Conservation (phyloP, 495 filamentous ascomycete genomes). For the Penicillium canariense region DNA sequence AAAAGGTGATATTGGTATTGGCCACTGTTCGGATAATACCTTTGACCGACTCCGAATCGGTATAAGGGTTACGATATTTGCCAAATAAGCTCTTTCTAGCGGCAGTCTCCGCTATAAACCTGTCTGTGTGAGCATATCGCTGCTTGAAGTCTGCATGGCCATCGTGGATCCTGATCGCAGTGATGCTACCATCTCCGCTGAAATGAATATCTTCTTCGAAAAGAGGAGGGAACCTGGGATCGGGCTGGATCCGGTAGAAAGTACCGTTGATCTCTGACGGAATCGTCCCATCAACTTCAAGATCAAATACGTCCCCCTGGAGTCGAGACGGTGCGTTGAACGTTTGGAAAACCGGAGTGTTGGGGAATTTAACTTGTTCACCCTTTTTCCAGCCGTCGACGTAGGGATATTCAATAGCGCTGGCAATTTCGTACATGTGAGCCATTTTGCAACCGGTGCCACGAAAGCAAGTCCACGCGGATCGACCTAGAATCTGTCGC, state of each 20-base stretch:
- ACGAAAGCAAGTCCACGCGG: not conserved
- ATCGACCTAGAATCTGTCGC: not conserved
- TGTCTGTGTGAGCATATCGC: slow-evolving; percentile 52
- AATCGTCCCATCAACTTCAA: not conserved
- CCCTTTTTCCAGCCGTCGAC: not conserved
- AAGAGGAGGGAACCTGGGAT: slow-evolving; percentile 21
- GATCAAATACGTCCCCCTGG: not conserved
- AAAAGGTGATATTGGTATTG: slow-evolving; percentile 56
- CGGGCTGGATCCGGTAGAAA: slow-evolving; percentile 24
- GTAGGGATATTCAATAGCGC: not conserved
- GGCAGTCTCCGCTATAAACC: slow-evolving; percentile 38
- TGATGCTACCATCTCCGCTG: slow-evolving; percentile 40
- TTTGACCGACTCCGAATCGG: slow-evolving; percentile 41
- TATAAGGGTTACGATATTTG: slow-evolving; percentile 52
- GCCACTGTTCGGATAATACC: slow-evolving; percentile 47
- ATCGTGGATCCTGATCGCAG: slow-evolving; percentile 49
- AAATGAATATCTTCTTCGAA: slow-evolving; percentile 10
- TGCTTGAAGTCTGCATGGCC: slow-evolving; percentile 52
- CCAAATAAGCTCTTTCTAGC: slow-evolving; percentile 40
- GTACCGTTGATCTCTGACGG: not conserved
- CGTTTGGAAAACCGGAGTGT: not conserved
- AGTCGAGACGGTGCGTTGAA: not conserved
- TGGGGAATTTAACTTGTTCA: not conserved
- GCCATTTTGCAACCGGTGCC: not conserved
- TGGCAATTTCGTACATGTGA: not conserved